Conservation (phyloP, 345 rosid genomes). For the Hypericum perforatum region DNA sequence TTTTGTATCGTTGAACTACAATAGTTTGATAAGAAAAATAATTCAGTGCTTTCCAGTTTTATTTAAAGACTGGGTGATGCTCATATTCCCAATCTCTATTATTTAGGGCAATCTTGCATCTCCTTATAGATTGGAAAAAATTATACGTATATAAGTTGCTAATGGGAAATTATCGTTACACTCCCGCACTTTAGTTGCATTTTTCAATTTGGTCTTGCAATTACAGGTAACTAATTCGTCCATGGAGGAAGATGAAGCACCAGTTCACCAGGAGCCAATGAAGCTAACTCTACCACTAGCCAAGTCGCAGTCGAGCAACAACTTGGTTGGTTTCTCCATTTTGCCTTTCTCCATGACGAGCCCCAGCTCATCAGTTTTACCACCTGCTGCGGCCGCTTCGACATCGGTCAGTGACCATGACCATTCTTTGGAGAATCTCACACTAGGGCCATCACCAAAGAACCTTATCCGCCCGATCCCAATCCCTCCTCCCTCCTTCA, state of each 20-base stretch:
- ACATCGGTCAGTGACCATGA: neutral
- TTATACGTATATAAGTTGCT: neutral
- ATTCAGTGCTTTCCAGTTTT: too few relatives aligned
- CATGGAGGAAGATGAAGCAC: slow-evolving; percentile 31
- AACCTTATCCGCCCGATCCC: slow-evolving; percentile 46
- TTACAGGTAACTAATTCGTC: slow-evolving; percentile 28
- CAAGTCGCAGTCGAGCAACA: slow-evolving; percentile 11
- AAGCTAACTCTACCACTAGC: slow-evolving; percentile 11
- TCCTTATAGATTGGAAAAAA: too few relatives aligned
- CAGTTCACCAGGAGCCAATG: slow-evolving; percentile 14
- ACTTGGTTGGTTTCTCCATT: slow-evolving; percentile 14
- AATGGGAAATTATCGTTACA: neutral
- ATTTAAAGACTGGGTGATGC: too few relatives aligned
- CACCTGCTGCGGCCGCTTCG: slow-evolving; percentile 16
- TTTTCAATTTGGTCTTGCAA: neutral
- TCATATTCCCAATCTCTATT: too few relatives aligned
- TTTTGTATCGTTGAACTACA: too few relatives aligned
- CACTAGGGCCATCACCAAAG: slow-evolving; percentile 18
- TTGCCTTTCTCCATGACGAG: slow-evolving; percentile 23
- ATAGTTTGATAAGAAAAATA: too few relatives aligned
- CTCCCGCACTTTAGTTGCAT: neutral
- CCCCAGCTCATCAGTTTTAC: slow-evolving; percentile 12
- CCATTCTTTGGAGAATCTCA: slow-evolving; percentile 16
- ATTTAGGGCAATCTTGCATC: too few relatives aligned
- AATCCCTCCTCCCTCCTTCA: slow-evolving; percentile 51